A percentile compares a stretch with the other conserved stretches of the same genome.
Evolutionary conservation across 2,329 filamentous ascomycete genomes (phyloP).

Genomic region (Malbranchea zuffiana): DNA sequence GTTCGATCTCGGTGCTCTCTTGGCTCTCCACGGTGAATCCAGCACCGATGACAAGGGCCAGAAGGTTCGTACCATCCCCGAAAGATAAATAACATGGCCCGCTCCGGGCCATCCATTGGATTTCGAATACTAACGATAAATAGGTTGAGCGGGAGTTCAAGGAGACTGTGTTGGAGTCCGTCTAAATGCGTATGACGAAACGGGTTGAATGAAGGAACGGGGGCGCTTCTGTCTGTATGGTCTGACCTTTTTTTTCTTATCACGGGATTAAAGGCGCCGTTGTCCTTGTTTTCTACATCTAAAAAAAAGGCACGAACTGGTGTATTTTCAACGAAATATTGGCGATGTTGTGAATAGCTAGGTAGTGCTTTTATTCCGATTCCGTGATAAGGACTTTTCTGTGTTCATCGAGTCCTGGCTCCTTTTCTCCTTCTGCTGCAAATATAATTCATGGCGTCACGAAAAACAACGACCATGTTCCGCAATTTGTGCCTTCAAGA

Average conservation of each 20-base stretch:
- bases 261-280: constrained; percentile 11
- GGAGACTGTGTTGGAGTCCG: constrained; percentile 87
- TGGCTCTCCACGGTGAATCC: constrained; percentile 96
- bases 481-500: too few species aligned
- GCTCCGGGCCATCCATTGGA: neutral
- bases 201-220: too few species aligned
- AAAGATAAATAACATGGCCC: too few species aligned
- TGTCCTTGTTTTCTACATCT: constrained; percentile 7
- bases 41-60: constrained; percentile 91
- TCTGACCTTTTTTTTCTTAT: constrained; percentile 9
- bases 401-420: too few species aligned
- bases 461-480: too few species aligned
- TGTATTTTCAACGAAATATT: constrained; percentile 9
- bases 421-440: too few species aligned
- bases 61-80: constrained; percentile 63
- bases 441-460: too few species aligned
- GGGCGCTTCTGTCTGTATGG: constrained; percentile 8
- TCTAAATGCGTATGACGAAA: constrained; percentile 50
- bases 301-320: constrained; percentile 3
- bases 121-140: constrained; percentile 4
- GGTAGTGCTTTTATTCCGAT: constrained; percentile 9
- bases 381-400: constrained; percentile 8
- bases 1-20: constrained; percentile 94
- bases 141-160: constrained; percentile 84
- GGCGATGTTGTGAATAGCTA: constrained; percentile 7